A percentile compares a stretch with the other conserved stretches of the same genome.
These are phyloP conservation scores for Sporothrix luriei DNA, from an alignment of 2,329 filamentous ascomycete genomes.

Conservation along the genomic window DNA sequence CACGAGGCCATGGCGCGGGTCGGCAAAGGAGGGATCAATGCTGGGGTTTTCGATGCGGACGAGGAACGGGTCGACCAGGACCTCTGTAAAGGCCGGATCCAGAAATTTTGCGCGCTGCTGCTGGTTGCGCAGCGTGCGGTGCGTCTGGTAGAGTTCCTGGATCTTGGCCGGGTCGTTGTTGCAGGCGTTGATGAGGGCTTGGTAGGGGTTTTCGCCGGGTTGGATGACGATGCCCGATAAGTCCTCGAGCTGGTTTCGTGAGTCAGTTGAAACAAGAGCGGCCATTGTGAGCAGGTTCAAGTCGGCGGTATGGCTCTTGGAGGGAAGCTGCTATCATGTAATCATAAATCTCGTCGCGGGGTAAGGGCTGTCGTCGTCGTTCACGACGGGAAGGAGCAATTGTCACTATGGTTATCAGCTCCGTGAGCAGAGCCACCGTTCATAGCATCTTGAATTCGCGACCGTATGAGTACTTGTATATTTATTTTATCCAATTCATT, in stretches of 20 bases:
- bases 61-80: constrained; percentile 76
- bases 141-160: constrained; percentile 70
- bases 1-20: constrained; percentile 79
- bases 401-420: not conserved
- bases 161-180: constrained; percentile 67
- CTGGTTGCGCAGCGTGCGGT: constrained; percentile 73
- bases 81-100: constrained; percentile 65
- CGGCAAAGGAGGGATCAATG: constrained; percentile 68
- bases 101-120: constrained; percentile 77
- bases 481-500: not conserved
- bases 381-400: not conserved
- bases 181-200: constrained; percentile 70
- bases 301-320: too few species aligned
- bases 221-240: constrained; percentile 55
- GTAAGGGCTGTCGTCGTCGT: not conserved
- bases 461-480: not conserved
- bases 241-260: constrained; percentile 57
- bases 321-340: not conserved
- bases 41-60: constrained; percentile 66
- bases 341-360: not conserved
- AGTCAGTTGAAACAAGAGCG: constrained; percentile 46
- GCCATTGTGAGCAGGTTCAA: constrained; percentile 18
- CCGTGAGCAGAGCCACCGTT: constrained; percentile 4
- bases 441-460: not conserved
- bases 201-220: constrained; percentile 71